Conservation (phyloP, 331 rosid genomes). For the Malus hybrid region DNA sequence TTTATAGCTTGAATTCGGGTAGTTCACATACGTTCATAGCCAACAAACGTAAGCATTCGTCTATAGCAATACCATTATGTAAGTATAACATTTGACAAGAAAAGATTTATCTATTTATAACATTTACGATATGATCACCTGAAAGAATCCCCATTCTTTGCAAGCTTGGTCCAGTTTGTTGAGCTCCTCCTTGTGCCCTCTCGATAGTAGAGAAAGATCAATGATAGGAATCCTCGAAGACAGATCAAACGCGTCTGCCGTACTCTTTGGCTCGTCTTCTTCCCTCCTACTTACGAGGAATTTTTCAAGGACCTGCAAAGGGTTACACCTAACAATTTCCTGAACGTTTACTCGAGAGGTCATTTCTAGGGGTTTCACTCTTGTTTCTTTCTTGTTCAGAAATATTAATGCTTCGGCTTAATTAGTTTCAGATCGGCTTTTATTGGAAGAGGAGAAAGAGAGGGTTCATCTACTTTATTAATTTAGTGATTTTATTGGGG, state of each 20-base stretch:
- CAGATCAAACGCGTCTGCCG: not conserved
- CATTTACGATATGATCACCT: not conserved
- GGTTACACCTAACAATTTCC: conserved; percentile 8
- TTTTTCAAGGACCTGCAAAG: conserved; percentile 8
- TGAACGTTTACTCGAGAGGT: conserved; percentile 2
- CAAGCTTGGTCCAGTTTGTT: conserved; percentile 15
- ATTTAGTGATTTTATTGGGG: too few species aligned
- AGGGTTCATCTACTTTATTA: too few species aligned
- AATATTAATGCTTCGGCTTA: too few species aligned
- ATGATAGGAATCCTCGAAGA: conserved; percentile 9
- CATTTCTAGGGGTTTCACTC: not conserved
- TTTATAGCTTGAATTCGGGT: too few species aligned
- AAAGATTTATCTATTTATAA: not conserved
- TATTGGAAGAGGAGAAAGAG: too few species aligned
- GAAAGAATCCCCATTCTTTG: conserved; percentile 22
- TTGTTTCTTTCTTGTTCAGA: not conserved
- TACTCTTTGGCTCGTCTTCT: not conserved
- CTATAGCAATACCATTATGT: too few species aligned
- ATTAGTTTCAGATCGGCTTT: too few species aligned
- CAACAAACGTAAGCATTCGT: too few species aligned
- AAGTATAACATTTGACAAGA: too few species aligned
- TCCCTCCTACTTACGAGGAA: not conserved
- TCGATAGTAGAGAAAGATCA: conserved; percentile 13
- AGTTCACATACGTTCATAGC: too few species aligned
- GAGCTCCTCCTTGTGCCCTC: conserved; percentile 14